These are phyloP conservation scores for Suillus variegatus DNA, from an alignment of 768 basidiomycete genomes.

Conservation along the genomic window DNA sequence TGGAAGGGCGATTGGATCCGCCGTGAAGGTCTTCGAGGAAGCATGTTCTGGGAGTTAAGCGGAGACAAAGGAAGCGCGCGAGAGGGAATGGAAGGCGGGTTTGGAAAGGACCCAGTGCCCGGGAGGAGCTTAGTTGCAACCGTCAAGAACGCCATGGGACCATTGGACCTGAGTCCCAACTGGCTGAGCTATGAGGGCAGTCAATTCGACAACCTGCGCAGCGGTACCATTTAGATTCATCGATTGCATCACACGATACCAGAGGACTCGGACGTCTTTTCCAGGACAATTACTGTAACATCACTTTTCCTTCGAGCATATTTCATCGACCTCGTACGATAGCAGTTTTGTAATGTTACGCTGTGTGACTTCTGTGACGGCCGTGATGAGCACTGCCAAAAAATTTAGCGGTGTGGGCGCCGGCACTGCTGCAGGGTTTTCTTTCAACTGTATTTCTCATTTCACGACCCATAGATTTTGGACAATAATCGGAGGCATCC, in stretches of 20 bases:
- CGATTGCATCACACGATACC: not conserved
- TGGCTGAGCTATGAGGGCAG: constrained; percentile 81
- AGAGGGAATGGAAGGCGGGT: constrained; percentile 73
- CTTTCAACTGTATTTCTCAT: not conserved
- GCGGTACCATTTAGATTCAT: constrained; percentile 51
- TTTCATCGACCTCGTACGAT: not conserved
- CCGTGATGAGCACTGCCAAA: not conserved
- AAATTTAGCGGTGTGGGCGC: not conserved
- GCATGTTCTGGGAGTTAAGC: constrained; percentile 94
- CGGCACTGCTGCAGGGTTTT: not conserved
- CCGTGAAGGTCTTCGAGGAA: constrained; percentile 77
- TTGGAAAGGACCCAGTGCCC: constrained; percentile 72
- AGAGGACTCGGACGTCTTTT: constrained; percentile 5
- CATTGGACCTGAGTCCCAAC: constrained; percentile 70
- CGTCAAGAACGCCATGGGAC: constrained; percentile 79
- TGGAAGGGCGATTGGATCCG: constrained; percentile 84
- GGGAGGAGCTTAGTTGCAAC: constrained; percentile 71
- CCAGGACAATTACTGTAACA: constrained; percentile 8
- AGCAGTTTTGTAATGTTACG: not conserved
- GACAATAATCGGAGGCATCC: not conserved
- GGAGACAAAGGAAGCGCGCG: constrained; percentile 76
- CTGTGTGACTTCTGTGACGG: not conserved
- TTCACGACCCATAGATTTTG: constrained; percentile 3
- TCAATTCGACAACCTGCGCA: constrained; percentile 78
- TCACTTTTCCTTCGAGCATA: constrained; percentile 2